Evolutionary conservation across 164 flowering plant species (phyloP).

Genomic region (grape (Vitis vinifera)): ASM3070453v1 NC_081811.1:4284501-4285000

Average conservation of each 20-base stretch:
- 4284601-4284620: slow-evolving; percentile 17
- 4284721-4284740: not conserved
- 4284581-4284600: slow-evolving; percentile 15
- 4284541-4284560: slow-evolving; percentile 32
- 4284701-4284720: slow-evolving; percentile 16
- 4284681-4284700: slow-evolving; percentile 29
- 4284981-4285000: slow-evolving; percentile 48
- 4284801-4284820: slow-evolving; percentile 24
- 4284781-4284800: slow-evolving; percentile 26
- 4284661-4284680: slow-evolving; percentile 11
- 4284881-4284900: not conserved
- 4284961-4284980: slow-evolving; percentile 28
- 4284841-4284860: slow-evolving; percentile 24
- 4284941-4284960: slow-evolving; percentile 49
- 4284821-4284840: slow-evolving; percentile 33
- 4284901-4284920: slow-evolving; percentile 4
- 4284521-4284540: slow-evolving; percentile 35
- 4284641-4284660: slow-evolving; percentile 4
- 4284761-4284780: slow-evolving; percentile 47
- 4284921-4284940: slow-evolving; percentile 25
- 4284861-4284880: slow-evolving; percentile 43
- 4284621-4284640: slow-evolving; percentile 14
- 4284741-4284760: slow-evolving; percentile 12
- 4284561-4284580: slow-evolving; percentile 37
- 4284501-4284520: slow-evolving; percentile 47